These are phyloP conservation scores for Trypanosoma vivax DNA, from an alignment of 208 protist genomes.

Conservation along the genomic window DNA sequence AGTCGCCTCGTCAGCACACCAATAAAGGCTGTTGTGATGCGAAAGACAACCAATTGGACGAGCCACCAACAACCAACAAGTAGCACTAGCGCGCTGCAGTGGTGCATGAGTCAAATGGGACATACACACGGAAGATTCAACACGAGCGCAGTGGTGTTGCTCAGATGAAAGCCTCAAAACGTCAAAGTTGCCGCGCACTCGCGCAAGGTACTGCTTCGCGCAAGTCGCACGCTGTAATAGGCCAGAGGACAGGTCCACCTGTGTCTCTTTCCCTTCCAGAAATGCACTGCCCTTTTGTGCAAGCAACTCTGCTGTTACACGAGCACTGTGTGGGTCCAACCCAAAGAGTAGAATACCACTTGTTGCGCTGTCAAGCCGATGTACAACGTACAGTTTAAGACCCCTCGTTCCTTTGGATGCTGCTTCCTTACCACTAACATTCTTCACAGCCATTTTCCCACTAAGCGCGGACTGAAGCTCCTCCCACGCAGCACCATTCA, in stretches of 20 bases:
- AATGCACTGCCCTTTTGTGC: conserved; percentile 45
- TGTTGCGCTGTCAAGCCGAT: conserved; percentile 79
- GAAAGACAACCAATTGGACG: conserved; percentile 63
- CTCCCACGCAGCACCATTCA: conserved; percentile 32
- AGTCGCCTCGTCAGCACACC: conserved; percentile 32
- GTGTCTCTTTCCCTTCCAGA: no score
- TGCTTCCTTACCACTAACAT: no score
- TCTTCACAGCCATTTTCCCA: background rate
- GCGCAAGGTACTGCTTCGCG: conserved; percentile 55
- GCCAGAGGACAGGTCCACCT: no score
- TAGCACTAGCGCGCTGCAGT: background rate
- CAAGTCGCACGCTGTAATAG: no score
- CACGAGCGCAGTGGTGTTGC: conserved; percentile 34
- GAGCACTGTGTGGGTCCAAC: conserved; percentile 38
- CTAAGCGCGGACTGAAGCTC: conserved; percentile 19
- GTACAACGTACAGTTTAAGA: conserved; percentile 57
- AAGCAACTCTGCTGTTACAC: conserved; percentile 32
- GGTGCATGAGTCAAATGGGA: background rate
- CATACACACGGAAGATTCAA: background rate
- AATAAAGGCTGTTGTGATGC: conserved; percentile 66
- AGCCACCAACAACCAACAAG: conserved; percentile 21
- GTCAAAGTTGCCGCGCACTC: conserved; percentile 47
- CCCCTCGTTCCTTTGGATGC: conserved; percentile 1
- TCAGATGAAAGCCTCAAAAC: conserved; percentile 21
- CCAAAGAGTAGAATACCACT: conserved; percentile 83